Evolutionary conservation across 805 yeast species (phyloP), one percentile per base, ranked within the genome.

Genomic region (Saccharomycopsis fibuligera): DNA sequence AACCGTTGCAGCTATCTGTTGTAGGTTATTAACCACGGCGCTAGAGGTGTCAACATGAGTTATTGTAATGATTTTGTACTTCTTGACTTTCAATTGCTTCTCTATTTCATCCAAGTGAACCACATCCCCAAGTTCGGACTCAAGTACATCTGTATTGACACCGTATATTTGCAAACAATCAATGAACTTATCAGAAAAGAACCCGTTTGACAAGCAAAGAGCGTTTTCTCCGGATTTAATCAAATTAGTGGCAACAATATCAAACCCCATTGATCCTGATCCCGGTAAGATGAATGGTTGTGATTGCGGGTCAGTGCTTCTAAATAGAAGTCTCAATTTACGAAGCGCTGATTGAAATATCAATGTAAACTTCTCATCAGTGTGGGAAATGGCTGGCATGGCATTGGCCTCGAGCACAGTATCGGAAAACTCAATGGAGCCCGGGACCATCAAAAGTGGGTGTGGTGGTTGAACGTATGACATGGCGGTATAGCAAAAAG

Each of bases 31-130:
- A 35, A 89, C 76, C 36, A 91, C 96, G 14, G 95, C 95, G 29
- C 97, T 87, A 1, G 96, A 88, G 38, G 98, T 91, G 66, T 91
- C 99, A 29, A 91, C 96, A 58, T 91, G 98, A 35, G 98, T 91
- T 59, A 90, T 75, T 41, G 96, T 87, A 58, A 91, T 74, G 45
- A 86, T 75, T 54, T 76, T 63, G 70, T 84, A 91, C 44, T 69
- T 66, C 47, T 73, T 70, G 6, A 64, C 47, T 51, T 66, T 61
- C 62, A 90, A 73, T 49, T 79, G 75, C 9, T 68, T 62, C 61
- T 80, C 83, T 39, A 90, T 68, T 44, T 69, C 64, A 2, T 66
- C 73, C 22, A 78, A 62, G 25, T 83, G 75, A 17, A 86, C 86
- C 30, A 74, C 74, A 50, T 75, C 83, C 48, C 97, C 98, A 48